Conservation (phyloP, 768 basidiomycete species). For the Ramaria rubella region DNA sequence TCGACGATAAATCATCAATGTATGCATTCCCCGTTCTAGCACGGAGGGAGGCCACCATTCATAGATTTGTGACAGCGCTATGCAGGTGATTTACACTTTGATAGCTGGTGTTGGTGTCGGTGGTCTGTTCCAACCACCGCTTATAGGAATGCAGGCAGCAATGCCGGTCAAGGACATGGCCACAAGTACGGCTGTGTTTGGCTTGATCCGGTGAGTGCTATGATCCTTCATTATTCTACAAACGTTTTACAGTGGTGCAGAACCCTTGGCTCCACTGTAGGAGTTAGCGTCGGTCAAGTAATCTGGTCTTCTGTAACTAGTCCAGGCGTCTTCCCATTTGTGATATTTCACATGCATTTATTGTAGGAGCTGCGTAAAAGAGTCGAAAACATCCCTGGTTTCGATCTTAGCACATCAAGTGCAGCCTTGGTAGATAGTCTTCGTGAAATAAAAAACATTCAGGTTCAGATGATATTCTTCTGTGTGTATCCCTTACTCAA, state of each 20-base stretch:
- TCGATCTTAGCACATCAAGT: constrained; percentile 18
- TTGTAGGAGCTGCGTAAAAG: constrained; percentile 11
- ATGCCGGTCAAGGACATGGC: constrained; percentile 88
- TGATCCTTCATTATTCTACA: constrained; percentile 21
- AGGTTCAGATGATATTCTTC: constrained; percentile 27
- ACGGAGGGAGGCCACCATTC: not conserved
- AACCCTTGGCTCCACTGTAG: constrained; percentile 45
- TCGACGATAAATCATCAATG: constrained; percentile 28
- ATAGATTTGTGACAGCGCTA: constrained; percentile 16
- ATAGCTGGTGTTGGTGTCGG: constrained; percentile 30
- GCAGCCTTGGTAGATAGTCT: constrained; percentile 41
- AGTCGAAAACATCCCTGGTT: constrained; percentile 7
- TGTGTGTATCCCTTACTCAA: not conserved
- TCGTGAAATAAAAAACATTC: constrained; percentile 35
- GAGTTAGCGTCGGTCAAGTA: constrained; percentile 43
- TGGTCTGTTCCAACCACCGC: constrained; percentile 44
- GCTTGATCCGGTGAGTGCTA: constrained; percentile 50
- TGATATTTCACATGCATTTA: not conserved
- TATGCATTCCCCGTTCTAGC: constrained; percentile 11
- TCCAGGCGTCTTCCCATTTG: not conserved
- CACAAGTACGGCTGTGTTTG: constrained; percentile 64
- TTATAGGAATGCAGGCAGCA: constrained; percentile 73
- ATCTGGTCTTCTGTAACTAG: no score
- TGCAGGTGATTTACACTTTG: constrained; percentile 28
- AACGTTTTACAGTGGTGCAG: constrained; percentile 59